Evolutionary conservation across 805 yeast genomes (phyloP).

Genomic region (Clavispora fructus): DNA sequence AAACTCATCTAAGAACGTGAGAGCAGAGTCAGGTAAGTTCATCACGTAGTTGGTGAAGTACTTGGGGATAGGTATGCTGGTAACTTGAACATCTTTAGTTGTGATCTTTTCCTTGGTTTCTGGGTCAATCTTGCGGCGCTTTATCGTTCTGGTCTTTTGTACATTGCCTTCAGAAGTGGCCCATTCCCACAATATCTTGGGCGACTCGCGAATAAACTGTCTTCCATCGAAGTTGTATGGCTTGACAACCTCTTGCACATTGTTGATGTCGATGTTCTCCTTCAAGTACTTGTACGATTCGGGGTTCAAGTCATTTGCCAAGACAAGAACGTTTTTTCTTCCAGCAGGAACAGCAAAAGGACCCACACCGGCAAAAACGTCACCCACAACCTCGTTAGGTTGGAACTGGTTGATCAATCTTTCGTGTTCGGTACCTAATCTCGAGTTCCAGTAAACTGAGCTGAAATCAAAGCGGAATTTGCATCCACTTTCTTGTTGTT

Average conservation of each 20-base stretch:
- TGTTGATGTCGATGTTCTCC: slow-evolving; percentile 60
- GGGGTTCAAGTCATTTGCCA: slow-evolving; percentile 94
- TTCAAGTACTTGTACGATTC: slow-evolving; percentile 68
- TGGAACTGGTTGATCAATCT: slow-evolving; percentile 61
- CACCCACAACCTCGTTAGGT: slow-evolving; percentile 75
- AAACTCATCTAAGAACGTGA: slow-evolving; percentile 73
- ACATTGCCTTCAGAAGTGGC: slow-evolving; percentile 28
- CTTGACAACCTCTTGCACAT: slow-evolving; percentile 52
- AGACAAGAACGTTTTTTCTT: slow-evolving; percentile 67
- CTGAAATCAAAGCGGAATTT: slow-evolving; percentile 81
- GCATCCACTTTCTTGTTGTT: slow-evolving; percentile 86
- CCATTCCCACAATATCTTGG: slow-evolving; percentile 47
- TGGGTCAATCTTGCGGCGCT: slow-evolving; percentile 34
- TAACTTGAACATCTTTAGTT: slow-evolving; percentile 14
- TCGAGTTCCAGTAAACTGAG: slow-evolving; percentile 95
- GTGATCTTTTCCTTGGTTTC: slow-evolving; percentile 21
- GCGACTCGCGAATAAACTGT: slow-evolving; percentile 63
- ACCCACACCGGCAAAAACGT: slow-evolving; percentile 98
- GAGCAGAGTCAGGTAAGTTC: slow-evolving; percentile 94
- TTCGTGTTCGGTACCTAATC: slow-evolving; percentile 90
- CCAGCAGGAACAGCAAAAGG: slow-evolving; percentile 98
- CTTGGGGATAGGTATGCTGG: slow-evolving; percentile 42
- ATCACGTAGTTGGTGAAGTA: slow-evolving; percentile 73
- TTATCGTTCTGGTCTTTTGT: slow-evolving; percentile 29
- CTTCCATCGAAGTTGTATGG: slow-evolving; percentile 79